Percentiles rank a stretch among this genome's conserved stretches.
These are phyloP conservation scores for Trichoderma breve DNA, from an alignment of 2,329 filamentous ascomycete genomes.

Conservation along the genomic window DNA sequence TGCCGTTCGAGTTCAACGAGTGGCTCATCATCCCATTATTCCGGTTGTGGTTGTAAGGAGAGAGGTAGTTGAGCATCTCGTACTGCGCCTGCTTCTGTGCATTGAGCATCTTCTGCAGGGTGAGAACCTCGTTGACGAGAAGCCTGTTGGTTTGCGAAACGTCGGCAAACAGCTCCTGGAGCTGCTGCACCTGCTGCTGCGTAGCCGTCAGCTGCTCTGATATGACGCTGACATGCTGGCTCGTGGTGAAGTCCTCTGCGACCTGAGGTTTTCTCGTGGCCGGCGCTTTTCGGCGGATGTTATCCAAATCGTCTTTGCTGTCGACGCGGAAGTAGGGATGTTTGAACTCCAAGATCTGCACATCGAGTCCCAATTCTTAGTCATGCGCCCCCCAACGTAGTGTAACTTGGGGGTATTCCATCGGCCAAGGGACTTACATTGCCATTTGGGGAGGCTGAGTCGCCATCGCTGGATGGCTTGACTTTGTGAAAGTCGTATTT, in stretches of 20 bases:
- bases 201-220: conserved; percentile 86
- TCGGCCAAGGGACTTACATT: conserved; percentile 34
- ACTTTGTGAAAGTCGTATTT: conserved; percentile 99
- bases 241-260: conserved; percentile 71
- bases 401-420: not conserved
- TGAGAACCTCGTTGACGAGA: conserved; percentile 60
- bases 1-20: conserved; percentile 34
- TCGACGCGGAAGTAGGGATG: conserved; percentile 95
- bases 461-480: conserved; percentile 48
- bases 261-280: conserved; percentile 74
- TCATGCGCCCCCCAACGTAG: conserved; percentile 1
- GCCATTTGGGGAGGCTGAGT: conserved; percentile 35
- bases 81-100: conserved; percentile 57
- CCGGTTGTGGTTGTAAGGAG: conserved; percentile 47
- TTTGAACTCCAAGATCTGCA: conserved; percentile 74
- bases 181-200: conserved; percentile 84
- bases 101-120: conserved; percentile 59
- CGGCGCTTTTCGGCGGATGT: conserved; percentile 92
- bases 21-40: conserved; percentile 37
- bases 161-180: conserved; percentile 83
- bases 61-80: conserved; percentile 57
- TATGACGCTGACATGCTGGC: conserved; percentile 84
- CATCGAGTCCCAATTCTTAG: not conserved
- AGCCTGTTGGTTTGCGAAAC: conserved; percentile 63
- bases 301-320: conserved; percentile 94